Conservation (phyloP, 768 basidiomycete species). For the Piloderma croceum region DNA sequence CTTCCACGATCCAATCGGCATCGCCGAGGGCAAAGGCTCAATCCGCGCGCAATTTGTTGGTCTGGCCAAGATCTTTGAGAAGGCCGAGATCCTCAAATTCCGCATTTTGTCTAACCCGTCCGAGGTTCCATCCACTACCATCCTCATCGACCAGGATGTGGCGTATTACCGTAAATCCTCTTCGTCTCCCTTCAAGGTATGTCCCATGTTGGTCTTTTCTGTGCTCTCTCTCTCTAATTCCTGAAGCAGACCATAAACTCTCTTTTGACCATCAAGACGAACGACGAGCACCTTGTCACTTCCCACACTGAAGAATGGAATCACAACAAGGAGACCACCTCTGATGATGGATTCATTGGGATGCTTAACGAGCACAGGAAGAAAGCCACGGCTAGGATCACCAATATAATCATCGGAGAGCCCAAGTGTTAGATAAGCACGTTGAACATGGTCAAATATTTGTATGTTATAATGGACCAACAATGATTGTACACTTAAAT, state of each 20-base stretch:
- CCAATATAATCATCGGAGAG: constrained; percentile 28
- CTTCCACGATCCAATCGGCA: constrained; percentile 44
- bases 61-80: constrained; percentile 39
- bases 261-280: constrained; percentile 35
- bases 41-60: constrained; percentile 41
- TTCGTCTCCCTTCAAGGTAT: constrained; percentile 37
- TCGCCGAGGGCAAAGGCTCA: constrained; percentile 34
- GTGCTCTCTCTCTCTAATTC: neutral
- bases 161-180: constrained; percentile 32
- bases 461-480: too few species aligned
- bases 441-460: too few species aligned
- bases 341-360: constrained; percentile 39
- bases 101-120: constrained; percentile 37
- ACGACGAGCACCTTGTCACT: constrained; percentile 32
- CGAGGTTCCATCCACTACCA: constrained; percentile 28
- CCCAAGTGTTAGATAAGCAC: too few species aligned
- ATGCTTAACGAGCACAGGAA: constrained; percentile 41
- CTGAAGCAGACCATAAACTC: constrained; percentile 32
- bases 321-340: constrained; percentile 32
- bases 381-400: constrained; percentile 34
- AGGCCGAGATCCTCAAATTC: constrained; percentile 38
- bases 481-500: too few species aligned
- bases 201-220: neutral
- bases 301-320: constrained; percentile 43
- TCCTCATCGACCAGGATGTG: constrained; percentile 45